phyloP scores from a whole-genome alignment of 73 alveolate species.

The Stentor roeselii region DNA sequence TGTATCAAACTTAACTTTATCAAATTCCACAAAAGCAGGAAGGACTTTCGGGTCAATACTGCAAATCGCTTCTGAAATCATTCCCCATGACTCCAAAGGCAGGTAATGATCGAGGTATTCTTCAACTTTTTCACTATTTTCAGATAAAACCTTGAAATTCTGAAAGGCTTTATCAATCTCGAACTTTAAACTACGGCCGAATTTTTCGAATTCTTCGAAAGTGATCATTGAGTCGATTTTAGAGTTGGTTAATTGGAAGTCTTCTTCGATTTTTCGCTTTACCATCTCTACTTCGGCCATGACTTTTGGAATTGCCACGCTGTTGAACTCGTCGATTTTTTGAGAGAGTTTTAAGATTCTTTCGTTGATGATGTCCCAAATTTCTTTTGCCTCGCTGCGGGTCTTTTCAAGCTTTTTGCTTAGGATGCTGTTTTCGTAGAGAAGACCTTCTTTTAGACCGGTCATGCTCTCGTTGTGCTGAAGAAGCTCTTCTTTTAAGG shows the following conservation, averaged over 20 bases:
- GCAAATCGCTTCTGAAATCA: background rate
- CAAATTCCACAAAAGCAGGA: background rate
- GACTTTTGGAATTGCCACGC: background rate
- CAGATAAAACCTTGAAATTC: background rate
- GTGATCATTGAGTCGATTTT: background rate
- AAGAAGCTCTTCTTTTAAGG: background rate
- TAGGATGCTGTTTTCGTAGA: background rate
- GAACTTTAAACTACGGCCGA: background rate
- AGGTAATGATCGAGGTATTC: background rate
- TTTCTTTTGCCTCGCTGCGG: background rate
- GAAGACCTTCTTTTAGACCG: background rate
- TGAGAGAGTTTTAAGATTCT: background rate
- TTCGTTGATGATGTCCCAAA: background rate
- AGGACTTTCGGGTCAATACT: background rate
- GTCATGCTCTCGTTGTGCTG: background rate
- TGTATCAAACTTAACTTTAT: background rate
- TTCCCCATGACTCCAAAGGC: background rate
- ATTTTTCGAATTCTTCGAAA: background rate
- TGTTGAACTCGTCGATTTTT: background rate
- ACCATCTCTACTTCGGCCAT: background rate
- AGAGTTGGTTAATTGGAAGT: background rate
- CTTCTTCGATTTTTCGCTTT: conserved; percentile 5
- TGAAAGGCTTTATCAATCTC: background rate
- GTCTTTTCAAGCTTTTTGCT: background rate
- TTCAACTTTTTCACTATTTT: background rate